Base-by-base conservation (phyloP, 2,329 filamentous ascomycete species). In the Microdochium nivale region DNA sequence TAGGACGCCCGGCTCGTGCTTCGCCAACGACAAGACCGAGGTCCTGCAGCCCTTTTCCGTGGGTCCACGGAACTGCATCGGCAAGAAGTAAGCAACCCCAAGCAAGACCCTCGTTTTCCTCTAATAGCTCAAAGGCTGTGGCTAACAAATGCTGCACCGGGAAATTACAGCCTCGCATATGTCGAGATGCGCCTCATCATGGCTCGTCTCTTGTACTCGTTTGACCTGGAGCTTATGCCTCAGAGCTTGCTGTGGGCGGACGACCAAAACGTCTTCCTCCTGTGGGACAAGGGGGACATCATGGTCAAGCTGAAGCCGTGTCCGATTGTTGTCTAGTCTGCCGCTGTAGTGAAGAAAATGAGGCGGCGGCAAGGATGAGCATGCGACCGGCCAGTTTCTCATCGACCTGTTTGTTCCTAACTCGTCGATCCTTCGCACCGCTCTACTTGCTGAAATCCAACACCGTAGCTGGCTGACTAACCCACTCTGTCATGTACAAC, bases 181-280 rank as follows among this genome's bases (percentile, higher is more conserved):
- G 67, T 67, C 3, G 75, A 79, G 57, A 72, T 78, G 69, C 69
- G 75, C 1, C 54, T 77, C 3, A 70, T 76, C 9, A 53, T 77
- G 1, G 66, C 71, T 1, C 67, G 69, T 8, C 50, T 79, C 4
- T 54, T 78, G 2, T 76, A 63, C 51, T 67, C 70, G 21, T 78
- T 78, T 52, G 74, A 78, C 47, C 54, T 76, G 47, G 58, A 65
- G 43, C 59, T 75, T 5, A 58, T 55, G 2, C 57, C 65, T 3
- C 64, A 65, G 9, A 62, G 63, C 11, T 32, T 55, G 7, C 51
- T 62, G 14, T 74, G 72, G 71, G 65, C 70, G n/a, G n/a, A n/a
- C 3, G 52, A 58, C 19, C 46, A 53, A 56, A 19, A 16, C 3
- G n/a, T 47, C 4, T 47, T 47, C 46, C 10, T 30, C 24, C 46